Percentiles rank a stretch among this genome's conserved stretches.
These are phyloP conservation scores for Alternaria dauci DNA, from an alignment of 2,329 filamentous ascomycete genomes.

Conservation along the genomic window DNA sequence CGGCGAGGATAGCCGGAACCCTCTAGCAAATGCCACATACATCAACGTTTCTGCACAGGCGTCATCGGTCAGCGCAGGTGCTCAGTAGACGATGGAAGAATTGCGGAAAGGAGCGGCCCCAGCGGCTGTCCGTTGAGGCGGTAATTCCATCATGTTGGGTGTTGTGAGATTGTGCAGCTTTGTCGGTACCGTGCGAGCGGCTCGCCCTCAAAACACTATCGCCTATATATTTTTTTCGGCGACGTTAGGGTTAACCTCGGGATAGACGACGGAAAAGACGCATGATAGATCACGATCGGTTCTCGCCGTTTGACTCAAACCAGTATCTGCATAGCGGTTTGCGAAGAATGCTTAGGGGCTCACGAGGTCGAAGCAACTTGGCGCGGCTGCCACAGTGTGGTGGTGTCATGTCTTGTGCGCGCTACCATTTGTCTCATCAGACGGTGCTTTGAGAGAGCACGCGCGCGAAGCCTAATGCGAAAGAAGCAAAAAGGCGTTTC, in stretches of 20 bases:
- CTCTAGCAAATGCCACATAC: not conserved
- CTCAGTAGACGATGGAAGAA: not conserved
- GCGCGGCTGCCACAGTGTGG: not conserved
- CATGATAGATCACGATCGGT: constrained; percentile 20
- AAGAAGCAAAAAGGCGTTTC: not conserved
- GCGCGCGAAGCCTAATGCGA: constrained; percentile 1
- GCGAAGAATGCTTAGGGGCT: not conserved
- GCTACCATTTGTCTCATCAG: constrained; percentile 7
- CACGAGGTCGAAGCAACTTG: constrained; percentile 4
- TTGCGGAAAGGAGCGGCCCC: constrained; percentile 1
- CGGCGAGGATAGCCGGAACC: not conserved
- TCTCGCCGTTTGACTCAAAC: not conserved
- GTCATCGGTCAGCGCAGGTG: constrained; percentile 4
- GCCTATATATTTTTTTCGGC: not conserved
- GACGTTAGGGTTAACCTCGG: constrained; percentile 10
- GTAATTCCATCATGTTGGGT: not conserved
- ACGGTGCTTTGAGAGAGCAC: constrained; percentile 1
- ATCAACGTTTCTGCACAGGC: not conserved
- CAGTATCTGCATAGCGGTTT: not conserved
- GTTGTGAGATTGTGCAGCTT: not conserved
- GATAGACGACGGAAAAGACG: constrained; percentile 9
- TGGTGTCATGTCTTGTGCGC: constrained; percentile 16
- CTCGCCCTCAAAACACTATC: constrained; percentile 1
- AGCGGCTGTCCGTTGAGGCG: not conserved
- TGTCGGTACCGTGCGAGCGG: constrained; percentile 5